Conservation (phyloP, 2,329 filamentous ascomycete genomes). For the Raffaelea ambrosiae region DNA sequence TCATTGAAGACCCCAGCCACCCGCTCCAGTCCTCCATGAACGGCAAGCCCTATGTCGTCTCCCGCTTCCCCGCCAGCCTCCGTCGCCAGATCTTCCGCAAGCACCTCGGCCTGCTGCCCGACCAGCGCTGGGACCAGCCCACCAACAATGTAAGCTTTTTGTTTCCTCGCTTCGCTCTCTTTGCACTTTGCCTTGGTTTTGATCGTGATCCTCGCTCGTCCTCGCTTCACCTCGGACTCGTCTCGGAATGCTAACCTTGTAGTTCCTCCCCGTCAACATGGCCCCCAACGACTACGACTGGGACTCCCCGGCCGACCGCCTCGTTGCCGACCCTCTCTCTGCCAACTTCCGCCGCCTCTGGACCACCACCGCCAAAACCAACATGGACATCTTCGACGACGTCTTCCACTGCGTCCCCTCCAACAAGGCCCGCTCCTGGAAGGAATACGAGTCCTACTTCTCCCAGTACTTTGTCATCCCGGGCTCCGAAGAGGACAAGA, state of each 20-base stretch:
- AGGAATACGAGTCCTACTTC: slow-evolving; percentile 66
- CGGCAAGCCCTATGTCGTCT: slow-evolving; percentile 60
- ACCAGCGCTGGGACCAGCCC: slow-evolving; percentile 59
- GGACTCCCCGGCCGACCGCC: slow-evolving; percentile 55
- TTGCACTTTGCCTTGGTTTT: not conserved
- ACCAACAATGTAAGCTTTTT: slow-evolving; percentile 51
- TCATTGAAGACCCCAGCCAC: slow-evolving; percentile 66
- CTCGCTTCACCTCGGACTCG: not conserved
- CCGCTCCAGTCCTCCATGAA: slow-evolving; percentile 66
- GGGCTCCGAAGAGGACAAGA: slow-evolving; percentile 29
- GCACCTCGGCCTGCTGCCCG: slow-evolving; percentile 71
- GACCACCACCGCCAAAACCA: slow-evolving; percentile 62
- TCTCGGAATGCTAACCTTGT: no score
- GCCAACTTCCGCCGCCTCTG: slow-evolving; percentile 63
- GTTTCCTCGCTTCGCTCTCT: not conserved
- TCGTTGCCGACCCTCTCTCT: slow-evolving; percentile 67
- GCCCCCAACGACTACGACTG: slow-evolving; percentile 64
- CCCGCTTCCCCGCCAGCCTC: slow-evolving; percentile 67
- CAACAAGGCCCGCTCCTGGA: slow-evolving; percentile 61
- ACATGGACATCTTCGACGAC: slow-evolving; percentile 72
- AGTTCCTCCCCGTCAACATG: slow-evolving; percentile 61
- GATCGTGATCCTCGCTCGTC: not conserved
- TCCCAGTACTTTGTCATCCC: slow-evolving; percentile 55
- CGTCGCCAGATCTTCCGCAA: slow-evolving; percentile 82
- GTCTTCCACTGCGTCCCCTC: slow-evolving; percentile 75